These are phyloP conservation scores for Acacia crassicarpa DNA, from an alignment of 306 rosid species.

Conservation along the genomic window DNA sequence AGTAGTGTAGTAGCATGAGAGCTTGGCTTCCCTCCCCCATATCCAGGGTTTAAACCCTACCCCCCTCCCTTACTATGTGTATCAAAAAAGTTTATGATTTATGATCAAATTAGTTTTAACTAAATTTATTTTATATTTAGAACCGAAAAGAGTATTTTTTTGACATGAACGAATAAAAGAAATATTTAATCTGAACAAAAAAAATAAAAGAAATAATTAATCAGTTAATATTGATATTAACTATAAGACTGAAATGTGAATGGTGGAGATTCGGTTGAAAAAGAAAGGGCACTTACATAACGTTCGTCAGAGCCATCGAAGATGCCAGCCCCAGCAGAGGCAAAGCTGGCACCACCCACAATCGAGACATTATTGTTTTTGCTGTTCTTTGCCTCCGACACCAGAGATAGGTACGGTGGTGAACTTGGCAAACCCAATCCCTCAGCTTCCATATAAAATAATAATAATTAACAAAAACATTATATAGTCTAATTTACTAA, in stretches of 20 bases:
- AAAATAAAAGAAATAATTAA: neutral
- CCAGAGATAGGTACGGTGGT: slow-evolving; percentile 67
- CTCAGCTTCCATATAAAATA: slow-evolving; percentile 55
- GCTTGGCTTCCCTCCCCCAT: too few relatives aligned
- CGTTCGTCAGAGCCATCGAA: slow-evolving; percentile 53
- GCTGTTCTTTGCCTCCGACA: slow-evolving; percentile 32
- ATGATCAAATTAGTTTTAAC: too few relatives aligned
- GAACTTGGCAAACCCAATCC: slow-evolving; percentile 67
- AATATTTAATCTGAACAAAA: too few relatives aligned
- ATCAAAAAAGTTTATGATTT: too few relatives aligned
- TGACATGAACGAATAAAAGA: too few relatives aligned
- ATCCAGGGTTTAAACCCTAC: too few relatives aligned
- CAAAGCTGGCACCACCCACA: slow-evolving; percentile 72
- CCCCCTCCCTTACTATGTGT: too few relatives aligned
- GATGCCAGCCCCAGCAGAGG: slow-evolving; percentile 91
- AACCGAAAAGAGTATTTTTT: too few relatives aligned
- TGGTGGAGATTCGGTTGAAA: too few relatives aligned
- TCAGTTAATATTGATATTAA: neutral
- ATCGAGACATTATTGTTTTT: slow-evolving; percentile 32
- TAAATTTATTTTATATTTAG: too few relatives aligned
- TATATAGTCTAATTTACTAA: neutral
- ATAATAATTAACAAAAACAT: neutral
- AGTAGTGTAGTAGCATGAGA: too few relatives aligned
- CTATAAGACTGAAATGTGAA: neutral
- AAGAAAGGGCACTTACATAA: slow-evolving; percentile 46